Conservation (phyloP, 2,329 filamentous ascomycete species). For the Helotiales sp. region DNA sequence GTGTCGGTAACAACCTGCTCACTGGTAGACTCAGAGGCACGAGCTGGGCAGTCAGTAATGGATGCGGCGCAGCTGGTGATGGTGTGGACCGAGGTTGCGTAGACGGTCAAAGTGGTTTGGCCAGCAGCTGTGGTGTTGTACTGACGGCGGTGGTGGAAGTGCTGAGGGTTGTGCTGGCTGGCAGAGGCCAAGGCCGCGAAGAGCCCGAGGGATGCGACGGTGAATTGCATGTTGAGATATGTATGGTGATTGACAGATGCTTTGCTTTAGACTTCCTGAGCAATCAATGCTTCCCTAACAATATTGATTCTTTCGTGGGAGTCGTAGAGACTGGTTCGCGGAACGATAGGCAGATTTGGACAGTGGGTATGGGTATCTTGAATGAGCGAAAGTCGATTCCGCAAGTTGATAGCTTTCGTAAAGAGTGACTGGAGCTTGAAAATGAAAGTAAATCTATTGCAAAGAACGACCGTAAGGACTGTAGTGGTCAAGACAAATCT, state of each 20-base stretch:
- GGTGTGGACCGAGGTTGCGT: slow-evolving; percentile 38
- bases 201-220: slow-evolving; percentile 29
- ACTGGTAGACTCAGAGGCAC: slow-evolving; percentile 21
- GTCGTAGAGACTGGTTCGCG: slow-evolving; percentile 8
- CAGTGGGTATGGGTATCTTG: slow-evolving; percentile 15
- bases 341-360: slow-evolving; percentile 15
- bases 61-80: slow-evolving; percentile 40
- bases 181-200: slow-evolving; percentile 37
- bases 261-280: slow-evolving; percentile 14
- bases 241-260: slow-evolving; percentile 12
- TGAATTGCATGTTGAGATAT: slow-evolving; percentile 33
- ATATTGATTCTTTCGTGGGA: slow-evolving; percentile 7
- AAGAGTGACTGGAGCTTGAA: slow-evolving; percentile 35
- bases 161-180: slow-evolving; percentile 26
- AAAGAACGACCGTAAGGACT: slow-evolving; percentile 34
- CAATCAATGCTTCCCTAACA: slow-evolving; percentile 29
- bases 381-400: slow-evolving; percentile 38
- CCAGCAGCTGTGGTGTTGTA: slow-evolving; percentile 22
- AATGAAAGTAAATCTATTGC: slow-evolving; percentile 28
- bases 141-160: slow-evolving; percentile 31
- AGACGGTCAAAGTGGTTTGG: slow-evolving; percentile 43
- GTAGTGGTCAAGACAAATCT: slow-evolving; percentile 32
- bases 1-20: slow-evolving; percentile 40
- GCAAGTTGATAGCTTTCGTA: slow-evolving; percentile 28
- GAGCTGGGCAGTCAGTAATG: slow-evolving; percentile 43